Evolutionary conservation across 1,139 yeast species (phyloP).

Genomic region (Schwanniomyces etchellsii): DNA sequence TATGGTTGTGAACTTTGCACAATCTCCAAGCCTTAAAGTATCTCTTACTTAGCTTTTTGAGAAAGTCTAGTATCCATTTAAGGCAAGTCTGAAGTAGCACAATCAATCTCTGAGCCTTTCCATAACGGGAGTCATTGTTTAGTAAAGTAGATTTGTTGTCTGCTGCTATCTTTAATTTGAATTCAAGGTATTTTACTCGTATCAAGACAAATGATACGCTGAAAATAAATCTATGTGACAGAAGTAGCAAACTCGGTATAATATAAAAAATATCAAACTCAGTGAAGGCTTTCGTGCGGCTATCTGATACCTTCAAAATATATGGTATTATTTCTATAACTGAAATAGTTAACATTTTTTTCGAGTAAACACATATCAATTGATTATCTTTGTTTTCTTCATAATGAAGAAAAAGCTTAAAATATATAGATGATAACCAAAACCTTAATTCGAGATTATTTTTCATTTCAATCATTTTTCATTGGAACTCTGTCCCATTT

Average conservation of each 20-base stretch:
- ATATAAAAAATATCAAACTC: neutral
- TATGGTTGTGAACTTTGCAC: constrained; percentile 2
- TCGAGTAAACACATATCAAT: constrained; percentile 1
- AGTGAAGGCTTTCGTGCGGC: neutral
- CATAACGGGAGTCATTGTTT: neutral
- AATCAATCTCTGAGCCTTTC: neutral
- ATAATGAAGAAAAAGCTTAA: constrained; percentile 1
- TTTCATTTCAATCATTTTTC: neutral
- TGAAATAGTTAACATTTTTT: neutral
- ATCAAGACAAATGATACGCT: neutral
- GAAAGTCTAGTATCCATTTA: neutral
- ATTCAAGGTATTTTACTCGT: constrained; percentile 1
- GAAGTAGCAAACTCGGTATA: constrained; percentile 1
- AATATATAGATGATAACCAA: neutral
- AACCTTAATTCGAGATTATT: neutral
- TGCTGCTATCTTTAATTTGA: neutral
- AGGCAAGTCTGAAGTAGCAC: neutral
- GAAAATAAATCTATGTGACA: constrained; percentile 1
- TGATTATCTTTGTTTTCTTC: neutral
- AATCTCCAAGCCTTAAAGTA: constrained; percentile 3
- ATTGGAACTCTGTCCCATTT: neutral
- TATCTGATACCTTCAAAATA: neutral
- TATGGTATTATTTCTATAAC: neutral
- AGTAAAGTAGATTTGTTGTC: neutral
- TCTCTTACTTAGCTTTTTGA: constrained; percentile 1